phyloP scores from a whole-genome alignment of 805 yeast genomes.

The Ogataea henricii region DNA sequence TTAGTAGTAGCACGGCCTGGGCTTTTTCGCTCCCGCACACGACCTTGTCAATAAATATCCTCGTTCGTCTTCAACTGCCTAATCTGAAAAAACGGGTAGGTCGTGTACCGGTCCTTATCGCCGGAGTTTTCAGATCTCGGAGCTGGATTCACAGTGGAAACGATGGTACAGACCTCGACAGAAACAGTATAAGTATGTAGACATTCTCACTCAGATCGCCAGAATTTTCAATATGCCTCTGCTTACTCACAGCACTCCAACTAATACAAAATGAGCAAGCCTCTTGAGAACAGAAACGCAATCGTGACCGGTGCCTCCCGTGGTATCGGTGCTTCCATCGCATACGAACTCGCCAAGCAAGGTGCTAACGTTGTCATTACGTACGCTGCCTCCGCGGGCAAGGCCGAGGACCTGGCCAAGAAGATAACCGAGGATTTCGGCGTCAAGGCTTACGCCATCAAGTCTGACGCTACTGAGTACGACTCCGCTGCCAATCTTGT shows the following conservation, averaged over 20 bases:
- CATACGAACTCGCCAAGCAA: conserved; percentile 17
- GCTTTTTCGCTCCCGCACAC: background rate
- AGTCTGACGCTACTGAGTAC: conserved; percentile 13
- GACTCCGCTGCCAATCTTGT: conserved; percentile 11
- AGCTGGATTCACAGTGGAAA: background rate
- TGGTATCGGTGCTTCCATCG: conserved; percentile 23
- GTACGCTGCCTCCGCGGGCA: conserved; percentile 7
- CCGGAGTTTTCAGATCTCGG: conserved; percentile 1
- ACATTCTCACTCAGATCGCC: background rate
- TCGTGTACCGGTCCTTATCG: conserved; percentile 2
- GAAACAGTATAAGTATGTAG: background rate
- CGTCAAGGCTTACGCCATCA: conserved; percentile 11
- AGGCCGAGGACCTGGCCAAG: conserved; percentile 11
- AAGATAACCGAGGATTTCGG: conserved; percentile 7
- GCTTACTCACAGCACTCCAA: background rate
- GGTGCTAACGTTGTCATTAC: conserved; percentile 21
- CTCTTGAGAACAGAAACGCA: conserved; percentile 17
- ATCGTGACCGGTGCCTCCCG: conserved; percentile 23
- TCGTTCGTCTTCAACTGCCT: conserved; percentile 1
- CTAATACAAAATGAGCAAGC: conserved; percentile 10
- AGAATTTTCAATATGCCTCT: too few species aligned
- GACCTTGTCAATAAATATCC: background rate
- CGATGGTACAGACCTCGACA: background rate
- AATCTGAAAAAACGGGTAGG: background rate
- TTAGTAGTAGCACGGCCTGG: too few species aligned